phyloP scores from a whole-genome alignment of 106 monocot genomes.

The Amphibolis antarctica region DNA sequence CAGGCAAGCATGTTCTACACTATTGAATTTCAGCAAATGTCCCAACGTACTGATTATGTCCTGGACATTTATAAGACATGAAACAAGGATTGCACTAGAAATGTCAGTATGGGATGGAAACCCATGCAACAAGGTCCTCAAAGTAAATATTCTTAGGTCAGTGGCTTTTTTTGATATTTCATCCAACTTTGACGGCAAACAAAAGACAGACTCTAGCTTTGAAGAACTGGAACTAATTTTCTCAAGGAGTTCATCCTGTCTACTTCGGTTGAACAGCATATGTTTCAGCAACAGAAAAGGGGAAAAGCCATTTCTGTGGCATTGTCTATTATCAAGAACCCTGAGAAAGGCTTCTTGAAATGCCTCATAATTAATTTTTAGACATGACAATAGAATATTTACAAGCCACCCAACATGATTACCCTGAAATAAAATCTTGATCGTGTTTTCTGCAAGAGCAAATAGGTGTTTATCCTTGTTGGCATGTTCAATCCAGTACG shows the following conservation, averaged over 20 bases:
- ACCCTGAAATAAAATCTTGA: slow-evolving; percentile 19
- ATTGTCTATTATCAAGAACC: slow-evolving; percentile 19
- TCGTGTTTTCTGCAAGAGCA: slow-evolving; percentile 19
- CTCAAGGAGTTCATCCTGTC: slow-evolving; percentile 38
- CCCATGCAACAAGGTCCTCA: slow-evolving; percentile 57
- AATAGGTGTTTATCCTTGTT: slow-evolving; percentile 10
- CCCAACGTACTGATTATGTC: slow-evolving; percentile 49
- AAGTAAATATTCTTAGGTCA: slow-evolving; percentile 6
- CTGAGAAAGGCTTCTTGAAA: slow-evolving; percentile 53
- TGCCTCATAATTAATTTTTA: slow-evolving; percentile 41
- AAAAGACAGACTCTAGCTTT: slow-evolving; percentile 36
- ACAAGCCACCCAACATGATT: slow-evolving; percentile 36
- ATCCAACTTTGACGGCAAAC: slow-evolving; percentile 48
- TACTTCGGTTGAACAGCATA: slow-evolving; percentile 34
- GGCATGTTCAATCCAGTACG: slow-evolving; percentile 5
- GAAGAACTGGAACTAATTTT: slow-evolving; percentile 31
- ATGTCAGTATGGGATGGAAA: slow-evolving; percentile 53
- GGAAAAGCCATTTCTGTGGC: slow-evolving; percentile 28
- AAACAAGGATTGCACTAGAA: slow-evolving; percentile 49
- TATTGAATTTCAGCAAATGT: slow-evolving; percentile 44
- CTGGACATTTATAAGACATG: slow-evolving; percentile 49
- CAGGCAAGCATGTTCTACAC: slow-evolving; percentile 15
- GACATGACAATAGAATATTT: slow-evolving; percentile 38
- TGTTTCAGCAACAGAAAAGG: slow-evolving; percentile 55
- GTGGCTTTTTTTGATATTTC: slow-evolving; percentile 24